Base-by-base conservation (phyloP, 768 basidiomycete genomes). In the Podaxis pistillaris region DNA sequence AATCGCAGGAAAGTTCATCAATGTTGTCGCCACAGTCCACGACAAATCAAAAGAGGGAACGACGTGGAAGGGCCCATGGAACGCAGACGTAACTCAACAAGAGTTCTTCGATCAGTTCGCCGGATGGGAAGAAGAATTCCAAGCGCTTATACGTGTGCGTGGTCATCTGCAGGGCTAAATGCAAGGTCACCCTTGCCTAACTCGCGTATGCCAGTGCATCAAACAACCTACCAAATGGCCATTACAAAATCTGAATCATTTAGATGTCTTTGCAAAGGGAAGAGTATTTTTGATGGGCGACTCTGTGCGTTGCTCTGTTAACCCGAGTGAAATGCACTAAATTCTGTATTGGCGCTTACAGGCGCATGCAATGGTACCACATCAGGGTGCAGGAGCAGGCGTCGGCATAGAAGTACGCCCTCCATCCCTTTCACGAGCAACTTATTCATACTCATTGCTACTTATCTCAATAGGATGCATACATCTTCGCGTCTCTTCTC, bases 381-480 rank as follows among this genome's bases (percentile, higher is more conserved):
- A 79, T 71, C 77, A 79, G 65, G 82, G 80, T 24, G 78, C 81
- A 8, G 81, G 81, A n/a, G 82, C 81, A 3, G 81, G 81, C 4
- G 79, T 79, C 60, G 81, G 79, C 6, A 75, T 82, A 47, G 82
- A 83, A 70, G 79, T 78, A 54, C 41, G 44, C n/a, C 44, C 19
- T 46, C 50, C 30, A 13, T 24, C 40, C 15, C 17, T n/a, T 30
- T 2, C 26, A 28, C 26, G 2, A 30, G 19, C 22, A 47, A 44
- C 46, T 3, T 17, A 77, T 73, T 75, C 78, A 58, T 76, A 62
- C 56, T 15, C 37, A n/a, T 47, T 24, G 56, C 60, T 33, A 62
- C 12, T 22, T 19, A 2, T 69, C 4, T 60, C 54, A n/a, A 11
- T 78, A 88, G 79, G 81, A 80, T 62, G 79, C 77, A 3, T 78